Evolutionary conservation across 192 early-diverging fungal species (phyloP).

Genomic region (Piromyces finnis): DNA sequence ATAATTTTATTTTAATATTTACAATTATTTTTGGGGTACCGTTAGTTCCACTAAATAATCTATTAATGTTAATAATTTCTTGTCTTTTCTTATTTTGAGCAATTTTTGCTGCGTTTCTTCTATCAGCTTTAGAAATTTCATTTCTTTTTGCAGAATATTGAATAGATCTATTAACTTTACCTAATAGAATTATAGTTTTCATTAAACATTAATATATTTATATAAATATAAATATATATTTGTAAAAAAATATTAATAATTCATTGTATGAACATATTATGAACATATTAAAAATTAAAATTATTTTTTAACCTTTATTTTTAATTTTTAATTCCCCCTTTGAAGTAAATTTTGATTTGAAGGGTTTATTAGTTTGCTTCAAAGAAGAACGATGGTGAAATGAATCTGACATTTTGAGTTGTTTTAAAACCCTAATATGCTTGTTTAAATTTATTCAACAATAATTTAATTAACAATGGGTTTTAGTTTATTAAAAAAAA

Average conservation of each 20-base stretch:
- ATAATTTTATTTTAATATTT: background rate
- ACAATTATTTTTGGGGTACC: slow-evolving; percentile 76
- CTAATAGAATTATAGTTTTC: too few relatives aligned
- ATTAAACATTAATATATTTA: background rate
- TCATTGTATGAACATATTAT: too few relatives aligned
- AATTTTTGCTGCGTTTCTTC: slow-evolving; percentile 60
- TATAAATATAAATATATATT: too few relatives aligned
- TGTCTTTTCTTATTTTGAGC: slow-evolving; percentile 68
- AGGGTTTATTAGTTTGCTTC: slow-evolving; percentile 89
- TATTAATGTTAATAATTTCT: slow-evolving; percentile 41
- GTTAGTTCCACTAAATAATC: slow-evolving; percentile 66
- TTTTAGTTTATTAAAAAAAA: too few relatives aligned
- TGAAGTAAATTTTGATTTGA: slow-evolving; percentile 82
- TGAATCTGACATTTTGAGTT: background rate
- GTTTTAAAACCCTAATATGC: background rate
- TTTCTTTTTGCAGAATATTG: slow-evolving; percentile 3
- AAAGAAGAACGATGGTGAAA: slow-evolving; percentile 52
- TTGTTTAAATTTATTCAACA: too few relatives aligned
- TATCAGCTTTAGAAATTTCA: slow-evolving; percentile 40
- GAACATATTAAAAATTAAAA: too few relatives aligned
- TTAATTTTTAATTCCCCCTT: slow-evolving; percentile 65
- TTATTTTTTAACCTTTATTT: slow-evolving; percentile 39
- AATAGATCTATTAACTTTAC: slow-evolving; percentile 47
- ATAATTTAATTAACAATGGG: too few relatives aligned
- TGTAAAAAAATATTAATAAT: too few relatives aligned